Percentiles rank a stretch among this genome's conserved stretches.
Evolutionary conservation across 108 stramenopile genomes (phyloP).

Genomic region (Mediolabrus comicus): DNA sequence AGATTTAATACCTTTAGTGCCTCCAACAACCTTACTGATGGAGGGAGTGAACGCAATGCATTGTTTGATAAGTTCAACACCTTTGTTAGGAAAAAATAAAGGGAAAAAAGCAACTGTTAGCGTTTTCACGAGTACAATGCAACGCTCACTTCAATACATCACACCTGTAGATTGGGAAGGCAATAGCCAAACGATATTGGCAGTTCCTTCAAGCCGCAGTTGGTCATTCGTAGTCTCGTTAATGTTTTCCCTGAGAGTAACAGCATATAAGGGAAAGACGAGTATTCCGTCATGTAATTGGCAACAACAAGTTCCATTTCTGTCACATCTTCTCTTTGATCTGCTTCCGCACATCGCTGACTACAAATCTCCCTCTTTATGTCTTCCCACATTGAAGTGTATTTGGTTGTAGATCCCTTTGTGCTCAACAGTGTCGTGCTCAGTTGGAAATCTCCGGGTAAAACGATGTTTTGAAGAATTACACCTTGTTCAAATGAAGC

Average conservation of each 20-base stretch:
- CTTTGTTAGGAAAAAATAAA: conserved; percentile 1
- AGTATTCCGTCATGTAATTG: neutral
- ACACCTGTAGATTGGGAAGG: conserved; percentile 33
- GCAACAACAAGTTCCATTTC: neutral
- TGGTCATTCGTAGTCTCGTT: conserved; percentile 3
- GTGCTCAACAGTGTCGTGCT: neutral
- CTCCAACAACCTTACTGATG: conserved; percentile 17
- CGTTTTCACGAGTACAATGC: neutral
- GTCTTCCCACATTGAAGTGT: conserved; percentile 19
- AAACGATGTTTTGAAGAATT: conserved; percentile 8
- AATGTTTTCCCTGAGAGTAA: conserved; percentile 26
- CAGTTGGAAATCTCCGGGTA: conserved; percentile 16
- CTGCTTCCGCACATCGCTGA: neutral
- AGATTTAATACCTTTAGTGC: conserved; percentile 33
- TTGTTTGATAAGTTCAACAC: conserved; percentile 34
- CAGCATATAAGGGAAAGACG: conserved; percentile 30
- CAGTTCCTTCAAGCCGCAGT: conserved; percentile 18
- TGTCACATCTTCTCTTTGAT: neutral
- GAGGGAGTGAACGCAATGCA: conserved; percentile 17
- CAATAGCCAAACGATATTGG: conserved; percentile 34
- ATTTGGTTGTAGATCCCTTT: neutral
- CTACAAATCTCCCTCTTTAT: conserved; percentile 2
- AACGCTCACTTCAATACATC: neutral
- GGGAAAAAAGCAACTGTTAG: neutral
- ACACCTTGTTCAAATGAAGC: conserved; percentile 13